Evolutionary conservation across 768 basidiomycete genomes (phyloP), one percentile per base, ranked within the genome.

Genomic region (Nidularia sp.): DNA sequence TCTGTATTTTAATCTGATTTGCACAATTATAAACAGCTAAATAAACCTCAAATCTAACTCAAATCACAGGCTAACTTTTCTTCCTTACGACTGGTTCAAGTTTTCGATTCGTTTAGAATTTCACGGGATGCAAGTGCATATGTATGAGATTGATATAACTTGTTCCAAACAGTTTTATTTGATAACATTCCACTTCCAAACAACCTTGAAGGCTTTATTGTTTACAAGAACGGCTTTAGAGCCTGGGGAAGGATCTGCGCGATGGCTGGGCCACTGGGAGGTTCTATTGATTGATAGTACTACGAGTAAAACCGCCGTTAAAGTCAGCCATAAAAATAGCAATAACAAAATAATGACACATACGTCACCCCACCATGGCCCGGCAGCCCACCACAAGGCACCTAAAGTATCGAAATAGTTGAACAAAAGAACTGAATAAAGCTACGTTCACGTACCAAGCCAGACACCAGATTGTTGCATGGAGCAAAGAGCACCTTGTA

Each of bases 221-320:
- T 45, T 25, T 53, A 22, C 72, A n/a, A 57, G 53, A 49, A 63
- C 57, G 8, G 60, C 61, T 41, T 65, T 61, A 1, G 63, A 54
- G 18, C 63, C 58, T 32, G 61, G 15, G 83, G 84, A 55, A 84
- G 71, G 51, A 84, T 73, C 46, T 66, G 64, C 12, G 81, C 49
- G 55, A 84, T 71, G 13, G 83, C 68, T 55, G 76, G 60, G 47
- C 83, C 83, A 60, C 57, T 78, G 48, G 81, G 82, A 7, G 83
- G 83, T 66, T 85, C 81, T 50, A 83, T 82, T 25, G 78, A 80
- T 68, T 75, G 73, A 76, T 71, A 83, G 72, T 83, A 84, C 79
- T 66, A 39, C 15, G 29, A 46, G 47, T 42, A 55, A 48, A 18
- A 18, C 18, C 18, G 18, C 18, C 22, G 47, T 33, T 29, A 45